phyloP scores from a whole-genome alignment of 306 rosid genomes.

The Cucurbita maxima region DNA sequence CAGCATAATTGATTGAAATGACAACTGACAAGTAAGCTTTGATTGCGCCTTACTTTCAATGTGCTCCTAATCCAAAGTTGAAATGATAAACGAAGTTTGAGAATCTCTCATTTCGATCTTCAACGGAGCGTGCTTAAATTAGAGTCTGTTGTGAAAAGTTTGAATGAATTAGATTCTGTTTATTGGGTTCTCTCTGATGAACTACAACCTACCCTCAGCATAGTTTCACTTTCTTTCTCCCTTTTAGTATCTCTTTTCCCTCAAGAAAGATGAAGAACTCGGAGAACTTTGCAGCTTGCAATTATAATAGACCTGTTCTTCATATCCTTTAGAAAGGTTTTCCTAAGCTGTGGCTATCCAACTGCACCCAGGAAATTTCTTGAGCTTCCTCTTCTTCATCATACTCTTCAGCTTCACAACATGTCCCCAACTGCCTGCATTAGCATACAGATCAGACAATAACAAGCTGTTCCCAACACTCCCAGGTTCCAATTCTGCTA shows the following conservation, averaged over 20 bases:
- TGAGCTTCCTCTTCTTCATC: conserved; percentile 38
- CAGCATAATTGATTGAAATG: conserved; percentile 19
- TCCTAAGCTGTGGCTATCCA: conserved; percentile 44
- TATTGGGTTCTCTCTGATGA: neutral
- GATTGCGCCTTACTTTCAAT: conserved; percentile 11
- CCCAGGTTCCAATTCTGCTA: conserved; percentile 58
- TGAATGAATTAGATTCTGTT: neutral
- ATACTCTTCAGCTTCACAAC: conserved; percentile 58
- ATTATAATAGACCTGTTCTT: neutral
- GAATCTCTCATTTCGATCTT: neutral
- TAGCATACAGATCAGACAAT: conserved; percentile 53
- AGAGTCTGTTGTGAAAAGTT: neutral
- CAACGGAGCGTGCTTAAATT: neutral
- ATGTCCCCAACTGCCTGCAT: conserved; percentile 57
- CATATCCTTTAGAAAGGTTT: neutral
- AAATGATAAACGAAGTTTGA: neutral
- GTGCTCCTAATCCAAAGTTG: neutral
- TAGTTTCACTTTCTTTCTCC: neutral
- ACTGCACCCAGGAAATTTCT: conserved; percentile 68
- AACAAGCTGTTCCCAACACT: conserved; percentile 58
- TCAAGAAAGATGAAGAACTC: neutral
- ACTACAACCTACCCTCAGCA: neutral
- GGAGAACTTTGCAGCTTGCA: neutral
- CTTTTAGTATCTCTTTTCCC: no score
- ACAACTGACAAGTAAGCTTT: conserved; percentile 10